Evolutionary conservation across 2,329 filamentous ascomycete species (phyloP), one percentile per base, ranked within the genome.

Genomic region (Verticillium tricorpus): DNA sequence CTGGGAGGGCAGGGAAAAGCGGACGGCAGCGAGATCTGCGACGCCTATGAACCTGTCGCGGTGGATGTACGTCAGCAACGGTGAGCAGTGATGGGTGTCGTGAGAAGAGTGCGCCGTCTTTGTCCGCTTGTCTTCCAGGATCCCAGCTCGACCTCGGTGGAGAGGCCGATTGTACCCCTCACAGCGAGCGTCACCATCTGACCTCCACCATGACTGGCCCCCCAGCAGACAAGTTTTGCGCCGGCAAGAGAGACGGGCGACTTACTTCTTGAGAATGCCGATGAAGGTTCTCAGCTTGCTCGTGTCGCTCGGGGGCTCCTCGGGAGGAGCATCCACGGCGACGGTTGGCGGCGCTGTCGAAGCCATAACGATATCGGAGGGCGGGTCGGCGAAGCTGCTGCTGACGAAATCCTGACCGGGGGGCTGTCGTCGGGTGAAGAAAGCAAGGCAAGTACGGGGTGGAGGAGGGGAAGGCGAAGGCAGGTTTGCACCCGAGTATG

Each of bases 1-100:
- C 77, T 98, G 94, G 58, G 95, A 93, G 25, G 95, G 95, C 58
- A 99, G 85, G 17, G 94, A 98, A 80, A 99, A 99, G 68, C 95
- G 91, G 65, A 98, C 94, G 61, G 93, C 87, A 62, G 95, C 95
- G 71, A 99, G 95, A 77, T 99, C 95, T 68, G 93, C 84, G 62
- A 99, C 95, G 68, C 95, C 95, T 70, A 98, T 93, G 77, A 98
- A 98, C 75, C 94, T 96, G 76, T 34, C n/a, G 34, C 34, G 14
- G 56, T 19, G 31, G 12, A 39, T 62, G 56, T 61, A 61, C 64
- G 68, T 78, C 66, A 77, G 72, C 56, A 25, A 5, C n/a, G 19
- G n/a, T 6, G 12, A 11, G 45, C 45, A 19, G 22, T 52, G 45
- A 12, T 28, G 45, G 28, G 28, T 28, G 28, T 28, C 28, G 28